Conservation (phyloP, 441 rosid species). For the Rhodomyrtus psidioides region DNA sequence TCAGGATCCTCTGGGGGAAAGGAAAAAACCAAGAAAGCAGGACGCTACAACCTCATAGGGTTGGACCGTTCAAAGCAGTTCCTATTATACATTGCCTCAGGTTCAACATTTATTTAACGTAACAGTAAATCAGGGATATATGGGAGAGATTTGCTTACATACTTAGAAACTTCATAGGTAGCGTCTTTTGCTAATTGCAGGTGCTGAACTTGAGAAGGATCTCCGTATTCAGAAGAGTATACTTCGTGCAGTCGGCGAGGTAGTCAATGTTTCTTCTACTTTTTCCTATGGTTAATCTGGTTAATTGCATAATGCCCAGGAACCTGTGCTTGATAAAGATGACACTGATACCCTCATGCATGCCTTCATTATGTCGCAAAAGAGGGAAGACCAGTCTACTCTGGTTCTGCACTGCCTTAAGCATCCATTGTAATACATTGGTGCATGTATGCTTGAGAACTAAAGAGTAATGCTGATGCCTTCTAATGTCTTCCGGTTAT, state of each 20-base stretch:
- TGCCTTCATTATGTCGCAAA: neutral
- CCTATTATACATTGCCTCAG: constrained; percentile 76
- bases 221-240: constrained; percentile 58
- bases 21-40: constrained; percentile 85
- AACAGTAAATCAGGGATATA: neutral
- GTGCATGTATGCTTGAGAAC: neutral
- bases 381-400: neutral
- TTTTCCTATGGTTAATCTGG: neutral
- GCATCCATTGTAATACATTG: neutral
- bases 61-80: constrained; percentile 70
- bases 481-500: neutral
- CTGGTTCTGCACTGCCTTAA: neutral
- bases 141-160: neutral
- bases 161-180: constrained; percentile 1
- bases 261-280: constrained; percentile 10
- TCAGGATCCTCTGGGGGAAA: constrained; percentile 62
- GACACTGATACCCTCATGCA: neutral
- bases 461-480: neutral
- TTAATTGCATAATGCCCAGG: neutral
- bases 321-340: neutral
- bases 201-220: constrained; percentile 78
- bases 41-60: constrained; percentile 66
- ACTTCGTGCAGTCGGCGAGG: constrained; percentile 86
- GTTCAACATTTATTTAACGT: constrained; percentile 14
- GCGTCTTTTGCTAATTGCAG: constrained; percentile 26